A percentile compares a stretch with the other conserved stretches of the same genome.
phyloP scores from a whole-genome alignment of 1,139 yeast genomes.

The Hemisphaericaspora lyxosophila region DNA sequence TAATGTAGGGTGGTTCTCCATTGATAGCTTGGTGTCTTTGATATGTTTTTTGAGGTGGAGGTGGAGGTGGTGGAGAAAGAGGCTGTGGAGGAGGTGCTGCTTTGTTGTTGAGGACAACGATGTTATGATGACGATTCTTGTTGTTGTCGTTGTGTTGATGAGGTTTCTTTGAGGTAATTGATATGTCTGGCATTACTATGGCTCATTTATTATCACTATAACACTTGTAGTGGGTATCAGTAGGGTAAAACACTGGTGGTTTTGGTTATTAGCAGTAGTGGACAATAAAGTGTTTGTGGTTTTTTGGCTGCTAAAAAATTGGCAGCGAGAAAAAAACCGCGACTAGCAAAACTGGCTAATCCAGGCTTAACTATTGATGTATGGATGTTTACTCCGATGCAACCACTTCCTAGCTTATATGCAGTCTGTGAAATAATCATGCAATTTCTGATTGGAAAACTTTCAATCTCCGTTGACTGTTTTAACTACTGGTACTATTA shows the following conservation, averaged over 20 bases:
- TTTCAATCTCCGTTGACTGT: too few species aligned
- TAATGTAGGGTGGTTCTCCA: constrained; percentile 12
- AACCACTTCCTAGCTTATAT: neutral
- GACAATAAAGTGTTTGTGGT: constrained; percentile 1
- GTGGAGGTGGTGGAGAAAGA: neutral
- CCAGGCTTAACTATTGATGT: neutral
- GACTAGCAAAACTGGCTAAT: neutral
- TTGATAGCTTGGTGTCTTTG: constrained; percentile 1
- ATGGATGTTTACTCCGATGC: neutral
- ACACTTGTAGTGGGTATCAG: too few species aligned
- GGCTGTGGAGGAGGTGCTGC: neutral
- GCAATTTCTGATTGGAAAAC: neutral
- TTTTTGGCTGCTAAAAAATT: neutral
- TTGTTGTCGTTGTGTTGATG: neutral
- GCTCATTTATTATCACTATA: neutral
- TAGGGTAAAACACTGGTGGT: too few species aligned
- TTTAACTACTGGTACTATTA: too few species aligned
- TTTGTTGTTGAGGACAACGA: neutral
- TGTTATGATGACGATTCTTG: too few species aligned
- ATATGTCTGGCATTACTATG: neutral
- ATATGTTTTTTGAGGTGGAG: neutral
- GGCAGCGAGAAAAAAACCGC: neutral
- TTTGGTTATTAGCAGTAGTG: too few species aligned
- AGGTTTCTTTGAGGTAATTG: neutral
- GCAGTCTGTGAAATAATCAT: neutral